Percentiles rank a stretch among this genome's conserved stretches.
phyloP scores from a whole-genome alignment of 139 green algal species.

The Medakamo hakoo region DNA sequence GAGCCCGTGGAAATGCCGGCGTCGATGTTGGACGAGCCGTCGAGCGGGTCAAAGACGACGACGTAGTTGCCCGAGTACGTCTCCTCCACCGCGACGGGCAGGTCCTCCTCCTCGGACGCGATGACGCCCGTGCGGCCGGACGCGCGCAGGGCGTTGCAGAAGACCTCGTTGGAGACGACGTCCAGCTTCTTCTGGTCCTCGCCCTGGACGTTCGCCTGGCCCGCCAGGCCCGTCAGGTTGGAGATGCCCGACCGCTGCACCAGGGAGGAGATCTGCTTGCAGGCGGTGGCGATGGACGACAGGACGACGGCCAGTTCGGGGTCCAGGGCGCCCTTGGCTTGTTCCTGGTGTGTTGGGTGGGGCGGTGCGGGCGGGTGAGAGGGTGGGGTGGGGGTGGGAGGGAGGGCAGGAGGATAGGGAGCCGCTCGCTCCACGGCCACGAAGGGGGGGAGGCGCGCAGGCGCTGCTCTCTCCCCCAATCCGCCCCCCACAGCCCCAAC shows the following conservation, averaged over 20 bases:
- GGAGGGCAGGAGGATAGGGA: not conserved
- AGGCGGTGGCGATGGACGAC: constrained; percentile 79
- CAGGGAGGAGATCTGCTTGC: constrained; percentile 94
- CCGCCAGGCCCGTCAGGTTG: constrained; percentile 76
- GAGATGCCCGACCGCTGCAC: constrained; percentile 83
- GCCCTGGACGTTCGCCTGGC: constrained; percentile 53
- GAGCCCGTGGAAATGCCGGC: constrained; percentile 85
- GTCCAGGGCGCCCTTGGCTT: constrained; percentile 67
- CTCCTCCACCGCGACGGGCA: constrained; percentile 86
- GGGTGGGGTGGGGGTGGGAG: not conserved
- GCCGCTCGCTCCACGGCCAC: constrained; percentile 1
- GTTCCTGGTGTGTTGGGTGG: constrained; percentile 32
- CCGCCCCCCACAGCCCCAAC: not conserved
- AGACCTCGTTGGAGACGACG: constrained; percentile 96
- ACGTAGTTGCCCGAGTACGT: constrained; percentile 91
- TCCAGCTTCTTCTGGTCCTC: constrained; percentile 99
- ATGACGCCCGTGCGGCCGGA: constrained; percentile 54
- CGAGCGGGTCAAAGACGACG: constrained; percentile 94
- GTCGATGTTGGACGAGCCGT: constrained; percentile 97
- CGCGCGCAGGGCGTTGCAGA: constrained; percentile 71
- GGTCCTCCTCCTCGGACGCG: constrained; percentile 94
- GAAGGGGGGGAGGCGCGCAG: not conserved
- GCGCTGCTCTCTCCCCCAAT: not conserved
- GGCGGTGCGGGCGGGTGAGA: not conserved
- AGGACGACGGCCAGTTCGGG: constrained; percentile 85